Percentiles rank a stretch among this genome's conserved stretches.
These are phyloP conservation scores for Eutrema heterophyllum DNA, from an alignment of 345 rosid genomes.

Conservation along the genomic window DNA sequence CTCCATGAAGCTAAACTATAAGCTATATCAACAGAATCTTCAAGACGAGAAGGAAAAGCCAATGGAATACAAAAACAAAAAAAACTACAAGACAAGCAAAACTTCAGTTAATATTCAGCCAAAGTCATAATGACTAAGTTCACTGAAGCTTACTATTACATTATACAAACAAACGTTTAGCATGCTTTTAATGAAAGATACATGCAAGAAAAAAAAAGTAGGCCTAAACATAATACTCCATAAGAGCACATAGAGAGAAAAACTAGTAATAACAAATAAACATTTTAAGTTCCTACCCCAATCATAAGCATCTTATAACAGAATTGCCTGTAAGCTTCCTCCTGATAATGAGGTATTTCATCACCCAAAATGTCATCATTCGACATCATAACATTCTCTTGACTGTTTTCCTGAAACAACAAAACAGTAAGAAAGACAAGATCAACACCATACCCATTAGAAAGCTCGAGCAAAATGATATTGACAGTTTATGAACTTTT, in stretches of 20 bases:
- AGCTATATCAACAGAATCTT: no score
- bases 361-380: constrained; percentile 97
- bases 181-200: not conserved
- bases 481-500: not conserved
- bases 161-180: not conserved
- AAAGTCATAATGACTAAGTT: not conserved
- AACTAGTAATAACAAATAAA: not conserved
- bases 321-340: constrained; percentile 46
- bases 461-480: not conserved
- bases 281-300: constrained; percentile 41
- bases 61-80: no score
- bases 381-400: constrained; percentile 50
- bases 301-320: constrained; percentile 74
- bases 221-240: not conserved
- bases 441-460: not conserved
- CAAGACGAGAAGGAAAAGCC: no score
- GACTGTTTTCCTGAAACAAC: constrained; percentile 53
- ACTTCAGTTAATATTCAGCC: no score
- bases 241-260: not conserved
- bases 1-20: no score
- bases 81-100: not conserved
- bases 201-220: not conserved
- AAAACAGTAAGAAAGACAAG: not conserved
- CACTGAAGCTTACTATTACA: not conserved
- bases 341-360: constrained; percentile 82